Evolutionary conservation across 306 rosid species (phyloP).

Genomic region (Glycine soja): DNA sequence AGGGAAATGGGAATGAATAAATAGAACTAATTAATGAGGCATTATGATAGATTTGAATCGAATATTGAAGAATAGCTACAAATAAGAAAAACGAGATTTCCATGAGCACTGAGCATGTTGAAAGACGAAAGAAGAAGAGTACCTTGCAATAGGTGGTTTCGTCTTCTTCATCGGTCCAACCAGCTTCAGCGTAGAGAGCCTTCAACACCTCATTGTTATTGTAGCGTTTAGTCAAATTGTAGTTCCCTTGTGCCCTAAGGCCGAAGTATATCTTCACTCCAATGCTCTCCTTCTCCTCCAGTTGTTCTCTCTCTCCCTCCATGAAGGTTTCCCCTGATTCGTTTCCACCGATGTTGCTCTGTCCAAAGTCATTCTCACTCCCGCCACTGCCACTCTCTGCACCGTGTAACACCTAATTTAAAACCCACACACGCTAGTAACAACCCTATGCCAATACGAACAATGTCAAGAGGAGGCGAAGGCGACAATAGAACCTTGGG

Average conservation of each 20-base stretch:
- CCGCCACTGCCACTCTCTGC: too few species aligned
- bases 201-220: constrained; percentile 92
- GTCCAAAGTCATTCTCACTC: constrained; percentile 70
- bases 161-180: constrained; percentile 96
- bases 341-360: constrained; percentile 78
- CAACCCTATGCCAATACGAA: constrained; percentile 47
- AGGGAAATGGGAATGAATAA: constrained; percentile 25
- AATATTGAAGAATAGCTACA: too few species aligned
- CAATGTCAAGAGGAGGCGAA: constrained; percentile 67
- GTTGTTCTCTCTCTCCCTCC: constrained; percentile 99
- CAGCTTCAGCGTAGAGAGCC: constrained; percentile 88
- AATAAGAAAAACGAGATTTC: constrained; percentile 36
- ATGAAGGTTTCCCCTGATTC: constrained; percentile 82
- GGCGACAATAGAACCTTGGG: constrained; percentile 82
- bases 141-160: constrained; percentile 95
- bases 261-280: constrained; percentile 86
- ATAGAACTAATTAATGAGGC: not conserved
- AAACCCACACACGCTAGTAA: constrained; percentile 36
- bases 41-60: not conserved
- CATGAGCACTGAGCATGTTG: not conserved
- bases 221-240: constrained; percentile 86
- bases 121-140: not conserved
- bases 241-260: constrained; percentile 87
- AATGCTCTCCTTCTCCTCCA: constrained; percentile 86
- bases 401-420: constrained; percentile 54